Evolutionary conservation across 192 early-diverging fungal species (phyloP).

Genomic region (Backusella tuberculispora): DNA sequence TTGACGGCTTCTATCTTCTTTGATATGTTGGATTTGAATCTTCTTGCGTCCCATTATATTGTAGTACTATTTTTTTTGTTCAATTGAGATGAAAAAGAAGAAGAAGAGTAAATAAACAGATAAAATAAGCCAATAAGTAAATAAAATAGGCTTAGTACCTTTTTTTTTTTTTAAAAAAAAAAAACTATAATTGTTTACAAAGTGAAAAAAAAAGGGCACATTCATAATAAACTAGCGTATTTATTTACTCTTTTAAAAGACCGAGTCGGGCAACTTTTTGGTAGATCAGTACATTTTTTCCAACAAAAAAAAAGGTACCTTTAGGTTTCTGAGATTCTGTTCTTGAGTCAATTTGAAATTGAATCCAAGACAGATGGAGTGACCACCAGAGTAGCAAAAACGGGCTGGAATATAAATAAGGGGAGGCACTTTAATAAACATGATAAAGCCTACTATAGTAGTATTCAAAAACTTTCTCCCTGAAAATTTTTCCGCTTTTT

Average conservation of each 20-base stretch:
- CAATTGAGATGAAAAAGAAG: not conserved
- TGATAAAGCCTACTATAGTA: too few species aligned
- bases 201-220: not conserved
- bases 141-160: not conserved
- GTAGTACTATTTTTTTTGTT: not conserved
- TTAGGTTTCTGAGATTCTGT: too few species aligned
- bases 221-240: not conserved
- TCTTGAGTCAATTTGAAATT: too few species aligned
- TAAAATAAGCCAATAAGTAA: not conserved
- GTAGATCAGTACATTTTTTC: not conserved
- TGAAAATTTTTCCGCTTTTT: too few species aligned
- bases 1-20: constrained; percentile 90
- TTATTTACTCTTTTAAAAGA: not conserved
- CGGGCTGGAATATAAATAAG: too few species aligned
- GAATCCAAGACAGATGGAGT: too few species aligned
- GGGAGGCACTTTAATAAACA: too few species aligned
- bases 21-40: constrained; percentile 90
- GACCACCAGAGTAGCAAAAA: too few species aligned
- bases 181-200: not conserved
- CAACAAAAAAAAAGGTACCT: too few species aligned
- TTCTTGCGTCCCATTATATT: constrained; percentile 84
- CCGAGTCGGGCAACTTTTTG: not conserved
- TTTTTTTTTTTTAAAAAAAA: not conserved
- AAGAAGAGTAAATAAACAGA: not conserved
- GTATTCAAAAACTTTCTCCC: too few species aligned